phyloP scores from a whole-genome alignment of 1,139 yeast genomes.

The Lodderomyces margitis region DNA sequence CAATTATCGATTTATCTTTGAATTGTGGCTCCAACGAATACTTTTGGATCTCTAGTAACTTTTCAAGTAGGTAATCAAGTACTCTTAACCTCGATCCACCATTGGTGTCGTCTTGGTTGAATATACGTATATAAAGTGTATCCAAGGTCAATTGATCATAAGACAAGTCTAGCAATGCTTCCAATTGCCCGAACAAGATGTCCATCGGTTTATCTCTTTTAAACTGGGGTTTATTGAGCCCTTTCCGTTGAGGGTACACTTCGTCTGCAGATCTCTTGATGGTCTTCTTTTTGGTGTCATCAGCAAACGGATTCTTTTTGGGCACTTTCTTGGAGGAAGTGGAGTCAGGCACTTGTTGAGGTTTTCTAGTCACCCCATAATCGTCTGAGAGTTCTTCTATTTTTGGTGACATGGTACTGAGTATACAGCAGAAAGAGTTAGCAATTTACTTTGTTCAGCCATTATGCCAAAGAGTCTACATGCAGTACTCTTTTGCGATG shows the following conservation, averaged over 20 bases:
- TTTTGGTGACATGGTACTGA: slow-evolving; percentile 25
- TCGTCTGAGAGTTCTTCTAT: slow-evolving; percentile 23
- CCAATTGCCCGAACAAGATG: slow-evolving; percentile 31
- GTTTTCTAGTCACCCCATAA: slow-evolving; percentile 5
- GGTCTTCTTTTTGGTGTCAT: slow-evolving; percentile 25
- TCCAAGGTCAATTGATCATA: slow-evolving; percentile 26
- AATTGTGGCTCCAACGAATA: slow-evolving; percentile 26
- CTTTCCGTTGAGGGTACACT: slow-evolving; percentile 33
- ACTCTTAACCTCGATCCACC: slow-evolving; percentile 20
- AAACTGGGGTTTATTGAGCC: slow-evolving; percentile 35
- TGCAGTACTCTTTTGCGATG: background rate
- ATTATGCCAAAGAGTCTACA: background rate
- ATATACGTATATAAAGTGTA: slow-evolving; percentile 14
- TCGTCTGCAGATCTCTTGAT: slow-evolving; percentile 34
- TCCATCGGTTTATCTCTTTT: slow-evolving; percentile 36
- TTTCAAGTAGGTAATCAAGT: slow-evolving; percentile 28
- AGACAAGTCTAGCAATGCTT: slow-evolving; percentile 24
- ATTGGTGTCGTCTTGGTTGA: background rate
- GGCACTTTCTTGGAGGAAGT: background rate
- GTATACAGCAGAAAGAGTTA: too few relatives aligned
- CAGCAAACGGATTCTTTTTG: slow-evolving; percentile 34
- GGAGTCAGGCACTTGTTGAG: background rate
- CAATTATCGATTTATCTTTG: slow-evolving; percentile 44
- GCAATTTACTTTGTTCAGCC: too few relatives aligned
- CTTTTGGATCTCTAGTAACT: slow-evolving; percentile 35